phyloP scores from a whole-genome alignment of 345 rosid species.

The Murraya paniculata region DNA sequence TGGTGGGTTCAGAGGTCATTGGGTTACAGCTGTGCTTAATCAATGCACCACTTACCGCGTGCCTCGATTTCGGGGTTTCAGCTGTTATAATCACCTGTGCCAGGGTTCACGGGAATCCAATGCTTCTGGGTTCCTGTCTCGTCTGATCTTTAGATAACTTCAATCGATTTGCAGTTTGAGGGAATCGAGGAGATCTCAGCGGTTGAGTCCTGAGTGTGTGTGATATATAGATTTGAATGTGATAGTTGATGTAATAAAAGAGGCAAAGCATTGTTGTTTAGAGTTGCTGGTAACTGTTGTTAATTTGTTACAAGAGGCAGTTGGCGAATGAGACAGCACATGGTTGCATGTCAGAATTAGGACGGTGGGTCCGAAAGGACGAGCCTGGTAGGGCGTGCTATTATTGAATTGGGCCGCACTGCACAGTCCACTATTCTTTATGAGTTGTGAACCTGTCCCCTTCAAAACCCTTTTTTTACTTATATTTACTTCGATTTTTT shows the following conservation, averaged over 20 bases:
- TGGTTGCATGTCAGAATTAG: too few relatives aligned
- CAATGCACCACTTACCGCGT: conserved; percentile 43
- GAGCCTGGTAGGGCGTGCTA: too few relatives aligned
- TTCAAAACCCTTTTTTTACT: accelerated
- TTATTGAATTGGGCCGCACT: too few relatives aligned
- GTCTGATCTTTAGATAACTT: background rate
- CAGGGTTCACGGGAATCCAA: background rate
- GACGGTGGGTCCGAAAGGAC: too few relatives aligned
- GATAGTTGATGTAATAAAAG: too few relatives aligned
- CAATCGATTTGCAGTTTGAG: too few relatives aligned
- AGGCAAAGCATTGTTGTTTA: too few relatives aligned
- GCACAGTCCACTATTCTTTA: too few relatives aligned
- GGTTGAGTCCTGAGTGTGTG: background rate
- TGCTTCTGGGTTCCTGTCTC: background rate
- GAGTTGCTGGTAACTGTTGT: background rate
- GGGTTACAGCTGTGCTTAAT: conserved; percentile 54
- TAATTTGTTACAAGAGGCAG: background rate
- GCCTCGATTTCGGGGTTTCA: conserved; percentile 21
- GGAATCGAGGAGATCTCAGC: background rate
- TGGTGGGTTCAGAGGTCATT: conserved; percentile 23
- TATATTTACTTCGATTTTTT: too few relatives aligned
- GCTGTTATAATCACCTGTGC: background rate
- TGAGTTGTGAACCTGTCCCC: too few relatives aligned
- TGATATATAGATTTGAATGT: background rate
- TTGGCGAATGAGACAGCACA: background rate